Base-by-base conservation (phyloP, 768 basidiomycete species). In the Butyriboletus loyo region DNA sequence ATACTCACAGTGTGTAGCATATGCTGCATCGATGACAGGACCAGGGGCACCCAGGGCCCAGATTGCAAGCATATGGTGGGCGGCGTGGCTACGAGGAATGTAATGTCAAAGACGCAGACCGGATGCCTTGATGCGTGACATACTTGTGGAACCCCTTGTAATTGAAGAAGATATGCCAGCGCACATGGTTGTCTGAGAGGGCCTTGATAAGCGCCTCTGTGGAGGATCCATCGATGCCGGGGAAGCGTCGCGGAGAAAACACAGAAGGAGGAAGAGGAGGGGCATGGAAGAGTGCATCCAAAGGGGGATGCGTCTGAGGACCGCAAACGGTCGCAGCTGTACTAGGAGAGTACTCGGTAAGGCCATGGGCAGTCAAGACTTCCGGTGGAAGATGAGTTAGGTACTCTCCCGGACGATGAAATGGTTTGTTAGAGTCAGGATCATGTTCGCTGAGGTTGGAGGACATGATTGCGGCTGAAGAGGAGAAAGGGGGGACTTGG, bases 11-110 rank as follows among this genome's bases (percentile, higher is more conserved):
- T 81, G 75, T 0, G 60, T 69, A 5, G 66, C 55, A 57, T 77
- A 80, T 4, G 75, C 78, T 5, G 71, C 75, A 37, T 73, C 64
- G 2, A 81, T 65, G 36, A 79, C 60, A 11, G 64, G 55, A 1
- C 65, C 66, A 14, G 74, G 68, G 0, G 78, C 86, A 2, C 87
- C 87, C 11, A 89, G 65, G 1, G 75, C 73, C 73, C 82, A 88
- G 3, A 83, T 74, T 7, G 84, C 82, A 24, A 85, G 65, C 19
- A 79, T 56, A 24, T 79, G 81, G 56, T 87, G 85, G 5, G 79
- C 70, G 31, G 77, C 68, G 68, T 88, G 86, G 50, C 80, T 81
- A 31, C 46, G 43, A 25, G 52, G 5, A 4, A 45, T 75, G 41
- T 7, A 4, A 45, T 75, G 41, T 56, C 53, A 57, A 47, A 48